Base-by-base conservation (phyloP, 2,329 filamentous ascomycete genomes). In the Cercospora janseana region DNA sequence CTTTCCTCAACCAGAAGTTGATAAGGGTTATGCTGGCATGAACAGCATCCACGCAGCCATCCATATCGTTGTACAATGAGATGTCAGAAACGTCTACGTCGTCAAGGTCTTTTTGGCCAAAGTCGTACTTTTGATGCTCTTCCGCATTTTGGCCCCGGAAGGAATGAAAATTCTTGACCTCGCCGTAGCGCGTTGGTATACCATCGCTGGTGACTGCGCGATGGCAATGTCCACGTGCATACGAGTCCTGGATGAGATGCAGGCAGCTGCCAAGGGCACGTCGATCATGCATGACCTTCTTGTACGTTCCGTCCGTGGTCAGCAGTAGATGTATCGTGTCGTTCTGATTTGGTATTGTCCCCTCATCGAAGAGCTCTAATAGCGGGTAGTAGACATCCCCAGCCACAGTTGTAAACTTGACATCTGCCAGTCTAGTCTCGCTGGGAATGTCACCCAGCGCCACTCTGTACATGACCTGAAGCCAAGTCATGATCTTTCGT, bases 241-340 rank as follows among this genome's bases (percentile, higher is more conserved):
- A 51, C 16, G 48, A 51, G 16, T 51, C 48, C 16, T 51, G 48
- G 15, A 51, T 26, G 31, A 46, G 18, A 26, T 51, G 48, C 32
- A 51, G 20, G 21, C 48, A 51, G 34, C 32, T 51, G 3, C 41
- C 41, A 8, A 51, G 18, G 1, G 48, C 48, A 10, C 48, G 23
- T 6, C 42, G 41, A 24, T 51, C 41, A 18, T 40, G 28, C 26
- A 43, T 43, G 32, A 51, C 48, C 24, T 45, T 41, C 27, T 12
- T 13, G 24, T 46, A 45, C 6, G 48, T 29, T 29, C 43, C 31
- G 15, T 46, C 24, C 3, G 27, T n/a, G 10, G 48, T 51, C 6
- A 51, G 41, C 7, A 51, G 32, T 10, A 18, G 40, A 34, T 46
- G n/a, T 2, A 51, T 13, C 4, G 41, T 51, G 10, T 46, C 24